Evolutionary conservation across 345 rosid genomes (phyloP).

Genomic region (Arabidopsis thaliana): TAIR10.1 NC_003075.7:1436501-1437000

Average conservation of each 20-base stretch:
- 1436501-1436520: constrained; percentile 9
- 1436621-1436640: constrained; percentile 40
- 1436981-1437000: neutral
- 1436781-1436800: constrained; percentile 31
- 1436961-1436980: constrained; percentile 24
- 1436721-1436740: constrained; percentile 31
- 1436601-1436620: constrained; percentile 46
- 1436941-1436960: constrained; percentile 7
- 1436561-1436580: constrained; percentile 38
- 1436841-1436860: neutral
- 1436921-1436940: constrained; percentile 28
- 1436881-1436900: constrained; percentile 23
- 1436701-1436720: constrained; percentile 26
- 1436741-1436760: constrained; percentile 34
- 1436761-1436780: constrained; percentile 1
- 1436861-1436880: constrained; percentile 37
- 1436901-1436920: constrained; percentile 22
- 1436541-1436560: constrained; percentile 36
- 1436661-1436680: constrained; percentile 5
- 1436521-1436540: neutral
- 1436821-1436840: constrained; percentile 47
- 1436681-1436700: constrained; percentile 9
- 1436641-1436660: constrained; percentile 32
- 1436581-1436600: constrained; percentile 16
- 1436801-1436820: constrained; percentile 34